A percentile compares a stretch with the other conserved stretches of the same genome.
Conservation (phyloP, 352 stramenopile species). For the Pelagophyceae sp. region DNA sequence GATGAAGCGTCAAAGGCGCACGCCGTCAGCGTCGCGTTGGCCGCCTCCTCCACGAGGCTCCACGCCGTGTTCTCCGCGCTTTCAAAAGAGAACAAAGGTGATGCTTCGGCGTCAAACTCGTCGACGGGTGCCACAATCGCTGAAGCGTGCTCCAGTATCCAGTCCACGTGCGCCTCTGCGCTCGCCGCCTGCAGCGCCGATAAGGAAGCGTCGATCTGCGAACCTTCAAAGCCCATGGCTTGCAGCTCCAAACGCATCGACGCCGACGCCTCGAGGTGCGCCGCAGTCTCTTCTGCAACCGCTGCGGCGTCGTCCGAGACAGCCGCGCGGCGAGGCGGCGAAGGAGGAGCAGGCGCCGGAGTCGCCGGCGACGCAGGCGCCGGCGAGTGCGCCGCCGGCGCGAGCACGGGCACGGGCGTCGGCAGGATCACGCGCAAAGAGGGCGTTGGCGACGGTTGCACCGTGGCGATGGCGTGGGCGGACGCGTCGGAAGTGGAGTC, state of each 20-base stretch:
- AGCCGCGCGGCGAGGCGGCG: no score
- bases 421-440: no score
- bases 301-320: no score
- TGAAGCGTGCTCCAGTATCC: not conserved
- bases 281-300: no score
- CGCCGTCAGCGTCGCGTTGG: not conserved
- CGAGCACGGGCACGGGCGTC: not conserved
- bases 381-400: not conserved
- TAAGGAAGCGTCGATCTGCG: not conserved
- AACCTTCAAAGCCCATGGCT: not conserved
- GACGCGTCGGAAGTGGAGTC: not conserved
- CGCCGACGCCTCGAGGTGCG: not conserved
- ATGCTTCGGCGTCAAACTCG: not conserved
- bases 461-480: no score
- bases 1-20: not conserved
- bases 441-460: no score
- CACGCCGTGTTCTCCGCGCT: not conserved
- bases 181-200: not conserved
- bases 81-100: no score
- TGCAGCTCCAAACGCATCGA: not conserved
- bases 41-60: constrained; percentile 1
- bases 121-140: not conserved
- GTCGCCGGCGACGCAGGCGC: no score
- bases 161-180: not conserved
- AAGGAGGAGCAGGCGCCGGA: no score